Evolutionary conservation across 108 stramenopile genomes (phyloP).

Genomic region (Schizochytrium sp.): DNA sequence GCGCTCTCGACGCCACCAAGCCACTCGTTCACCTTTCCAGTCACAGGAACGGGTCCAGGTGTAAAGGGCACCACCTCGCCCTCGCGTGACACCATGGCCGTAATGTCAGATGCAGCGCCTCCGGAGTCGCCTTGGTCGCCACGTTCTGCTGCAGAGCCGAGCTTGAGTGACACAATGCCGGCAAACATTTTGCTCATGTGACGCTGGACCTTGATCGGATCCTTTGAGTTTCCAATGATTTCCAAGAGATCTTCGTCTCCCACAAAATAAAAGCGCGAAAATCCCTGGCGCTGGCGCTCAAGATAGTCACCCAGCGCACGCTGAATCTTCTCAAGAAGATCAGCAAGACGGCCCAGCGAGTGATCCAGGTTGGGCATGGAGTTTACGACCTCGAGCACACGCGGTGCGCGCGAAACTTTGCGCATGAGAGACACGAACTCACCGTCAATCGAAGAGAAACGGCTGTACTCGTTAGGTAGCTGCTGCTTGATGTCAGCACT

Average conservation of each 20-base stretch:
- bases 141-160: background rate
- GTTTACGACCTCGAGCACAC: constrained; percentile 62
- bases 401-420: constrained; percentile 23
- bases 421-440: constrained; percentile 87
- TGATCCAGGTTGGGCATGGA: constrained; percentile 81
- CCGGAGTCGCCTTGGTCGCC: too few relatives aligned
- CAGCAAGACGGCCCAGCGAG: constrained; percentile 76
- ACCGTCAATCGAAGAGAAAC: constrained; percentile 86
- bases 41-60: constrained; percentile 59
- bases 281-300: constrained; percentile 82
- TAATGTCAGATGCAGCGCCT: background rate
- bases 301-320: constrained; percentile 91
- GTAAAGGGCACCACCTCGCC: constrained; percentile 80
- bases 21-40: constrained; percentile 80
- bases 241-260: constrained; percentile 98
- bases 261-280: constrained; percentile 96
- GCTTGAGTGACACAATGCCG: constrained; percentile 48
- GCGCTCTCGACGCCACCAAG: constrained; percentile 69
- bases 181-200: constrained; percentile 99
- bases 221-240: constrained; percentile 85
- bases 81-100: constrained; percentile 73
- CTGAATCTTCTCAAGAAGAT: constrained; percentile 81
- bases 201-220: constrained; percentile 77
- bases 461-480: constrained; percentile 78
- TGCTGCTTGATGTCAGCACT: constrained; percentile 81